Base-by-base conservation (phyloP, 2,329 filamentous ascomycete genomes). In the Ceratocystiopsis minuta region DNA sequence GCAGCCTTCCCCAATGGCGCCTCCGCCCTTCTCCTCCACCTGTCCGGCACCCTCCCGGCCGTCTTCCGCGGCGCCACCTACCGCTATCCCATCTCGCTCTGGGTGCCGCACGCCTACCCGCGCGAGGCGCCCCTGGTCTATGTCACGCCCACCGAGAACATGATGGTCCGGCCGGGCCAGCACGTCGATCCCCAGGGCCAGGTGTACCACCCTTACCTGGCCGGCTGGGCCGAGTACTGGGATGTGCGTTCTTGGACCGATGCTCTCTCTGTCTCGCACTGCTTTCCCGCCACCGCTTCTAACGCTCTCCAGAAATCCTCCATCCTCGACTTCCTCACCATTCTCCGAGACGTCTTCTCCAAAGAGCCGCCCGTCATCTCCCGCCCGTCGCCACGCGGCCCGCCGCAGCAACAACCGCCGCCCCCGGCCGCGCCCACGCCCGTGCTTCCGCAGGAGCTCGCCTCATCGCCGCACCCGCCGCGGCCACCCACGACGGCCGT, bases 191-290 rank as follows among this genome's bases (percentile, higher is more conserved):
- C 83, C 6, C 88, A 96, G 54, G 90, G 90, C 20, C 79, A 83
- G 56, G 75, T 96, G 48, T 98, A 96, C 57, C 90, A 98, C 57
- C 90, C 90, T 34, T 98, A 96, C 57, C 65, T 98, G 38, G 83
- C 85, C 31, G 78, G 85, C 47, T 98, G 90, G 90, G 65, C 70
- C 31, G 77, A 84, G 50, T 88, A 82, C 52, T 90, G 83, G 81
- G 84, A 94, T 73, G 84, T 92, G 59, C 64, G 81, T 75, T 37
- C 28, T 40, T 20, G 13, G 6, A 6, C 24, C 24, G 12, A 12
- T 12, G 6, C 6, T 41, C 12, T n/a, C 14, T 3, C 15, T 9
- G 34, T 35, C n/a, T n/a, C 14, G 34, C 34, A n/a, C n/a, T n/a
- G 15, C 34, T 16, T n/a, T 36, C 16, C 35, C 16, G 11, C 36